Percentiles rank a stretch among this genome's conserved stretches.
phyloP scores from a whole-genome alignment of 2,329 filamentous ascomycete species.

The Ophiostoma sp. region DNA sequence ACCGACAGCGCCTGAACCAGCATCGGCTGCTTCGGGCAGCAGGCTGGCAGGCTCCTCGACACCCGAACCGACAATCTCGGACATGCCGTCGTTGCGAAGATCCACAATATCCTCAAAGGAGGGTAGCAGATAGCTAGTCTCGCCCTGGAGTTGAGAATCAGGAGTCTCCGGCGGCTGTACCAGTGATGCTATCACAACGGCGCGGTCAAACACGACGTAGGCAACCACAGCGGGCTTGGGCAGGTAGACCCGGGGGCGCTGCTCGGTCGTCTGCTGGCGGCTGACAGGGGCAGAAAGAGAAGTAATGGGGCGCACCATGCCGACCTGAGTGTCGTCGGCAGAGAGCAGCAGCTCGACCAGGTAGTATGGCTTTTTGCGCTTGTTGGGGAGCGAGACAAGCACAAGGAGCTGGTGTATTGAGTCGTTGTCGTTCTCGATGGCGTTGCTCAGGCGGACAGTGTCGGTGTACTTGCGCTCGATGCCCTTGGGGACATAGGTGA shows the following conservation, averaged over 20 bases:
- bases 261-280: conserved; percentile 40
- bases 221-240: conserved; percentile 78
- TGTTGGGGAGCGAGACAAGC: conserved; percentile 58
- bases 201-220: conserved; percentile 77
- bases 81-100: conserved; percentile 64
- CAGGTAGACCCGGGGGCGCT: conserved; percentile 68
- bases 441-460: conserved; percentile 53
- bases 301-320: conserved; percentile 67
- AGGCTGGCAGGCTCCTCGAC: conserved; percentile 60
- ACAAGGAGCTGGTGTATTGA: conserved; percentile 61
- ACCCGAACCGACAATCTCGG: conserved; percentile 65
- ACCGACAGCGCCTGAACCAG: conserved; percentile 9
- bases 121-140: conserved; percentile 60
- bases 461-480: conserved; percentile 52
- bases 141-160: conserved; percentile 71
- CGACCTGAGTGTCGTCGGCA: conserved; percentile 53
- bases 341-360: conserved; percentile 71
- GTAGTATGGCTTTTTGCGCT: conserved; percentile 63
- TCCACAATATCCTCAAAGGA: conserved; percentile 86
- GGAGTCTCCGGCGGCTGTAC: conserved; percentile 67
- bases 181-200: conserved; percentile 75
- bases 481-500: conserved; percentile 65
- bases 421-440: conserved; percentile 51
- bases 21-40: conserved; percentile 24
- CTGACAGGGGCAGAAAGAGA: conserved; percentile 56